Conservation (phyloP, 495 filamentous ascomycete genomes). For the Aspergillus mulundensis region DNA sequence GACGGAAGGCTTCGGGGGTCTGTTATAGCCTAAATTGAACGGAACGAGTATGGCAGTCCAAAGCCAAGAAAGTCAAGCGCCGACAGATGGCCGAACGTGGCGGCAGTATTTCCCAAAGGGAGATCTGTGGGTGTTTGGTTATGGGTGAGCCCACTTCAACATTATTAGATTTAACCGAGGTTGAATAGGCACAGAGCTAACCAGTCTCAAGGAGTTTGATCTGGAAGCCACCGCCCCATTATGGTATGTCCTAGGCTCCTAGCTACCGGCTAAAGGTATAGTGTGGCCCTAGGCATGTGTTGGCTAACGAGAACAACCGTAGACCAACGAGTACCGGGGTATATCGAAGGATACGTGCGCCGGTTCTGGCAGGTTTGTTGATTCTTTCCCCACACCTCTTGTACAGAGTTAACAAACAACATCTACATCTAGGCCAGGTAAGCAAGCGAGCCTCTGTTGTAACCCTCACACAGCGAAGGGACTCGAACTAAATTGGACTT, state of each 20-base stretch:
- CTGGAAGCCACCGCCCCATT: slow-evolving; percentile 97
- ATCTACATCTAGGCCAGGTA: slow-evolving; percentile 31
- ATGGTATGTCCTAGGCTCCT: slow-evolving; percentile 54
- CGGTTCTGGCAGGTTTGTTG: slow-evolving; percentile 91
- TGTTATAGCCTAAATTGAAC: too few relatives aligned
- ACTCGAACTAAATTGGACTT: background rate
- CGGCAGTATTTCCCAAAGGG: slow-evolving; percentile 40
- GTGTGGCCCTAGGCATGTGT: background rate
- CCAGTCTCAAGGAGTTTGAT: slow-evolving; percentile 71
- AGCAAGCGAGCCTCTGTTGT: background rate
- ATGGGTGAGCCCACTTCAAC: slow-evolving; percentile 60
- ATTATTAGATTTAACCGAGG: background rate
- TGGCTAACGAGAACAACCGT: background rate
- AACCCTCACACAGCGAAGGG: background rate
- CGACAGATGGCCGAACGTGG: slow-evolving; percentile 39
- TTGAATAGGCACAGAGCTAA: slow-evolving; percentile 1
- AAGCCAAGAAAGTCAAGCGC: slow-evolving; percentile 23
- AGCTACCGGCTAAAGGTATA: too few relatives aligned
- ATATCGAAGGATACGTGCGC: slow-evolving; percentile 89
- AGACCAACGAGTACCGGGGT: slow-evolving; percentile 87
- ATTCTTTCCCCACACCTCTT: slow-evolving; percentile 4
- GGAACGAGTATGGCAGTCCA: slow-evolving; percentile 20
- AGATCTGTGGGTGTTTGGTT: slow-evolving; percentile 89
- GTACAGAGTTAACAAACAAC: slow-evolving; percentile 2
- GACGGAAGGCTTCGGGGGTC: too few relatives aligned